Conservation (phyloP, 139 green algal genomes). For the Ulvella scutata region DNA sequence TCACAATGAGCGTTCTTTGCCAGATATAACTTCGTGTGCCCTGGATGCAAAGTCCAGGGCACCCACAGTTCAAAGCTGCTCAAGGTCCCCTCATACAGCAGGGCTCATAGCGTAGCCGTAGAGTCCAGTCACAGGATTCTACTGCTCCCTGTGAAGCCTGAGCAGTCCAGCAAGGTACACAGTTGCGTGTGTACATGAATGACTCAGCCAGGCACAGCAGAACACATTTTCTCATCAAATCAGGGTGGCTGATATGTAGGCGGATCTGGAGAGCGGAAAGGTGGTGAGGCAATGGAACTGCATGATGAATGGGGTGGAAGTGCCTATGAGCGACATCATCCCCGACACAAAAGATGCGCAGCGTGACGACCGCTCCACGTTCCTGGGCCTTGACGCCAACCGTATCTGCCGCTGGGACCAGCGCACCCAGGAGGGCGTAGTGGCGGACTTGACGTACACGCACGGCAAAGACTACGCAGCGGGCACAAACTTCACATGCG, state of each 20-base stretch:
- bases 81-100: too few relatives aligned
- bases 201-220: too few relatives aligned
- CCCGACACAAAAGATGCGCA: slow-evolving; percentile 57
- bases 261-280: slow-evolving; percentile 13
- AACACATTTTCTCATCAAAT: too few relatives aligned
- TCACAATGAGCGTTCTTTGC: too few relatives aligned
- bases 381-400: slow-evolving; percentile 83
- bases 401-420: slow-evolving; percentile 33
- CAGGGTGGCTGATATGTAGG: neutral
- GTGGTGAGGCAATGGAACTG: slow-evolving; percentile 75
- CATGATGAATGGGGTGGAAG: slow-evolving; percentile 70
- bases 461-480: slow-evolving; percentile 79
- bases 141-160: too few relatives aligned
- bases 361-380: slow-evolving; percentile 46
- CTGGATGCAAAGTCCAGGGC: too few relatives aligned
- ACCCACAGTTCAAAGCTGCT: too few relatives aligned
- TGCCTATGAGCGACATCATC: slow-evolving; percentile 49
- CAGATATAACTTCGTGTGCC: too few relatives aligned
- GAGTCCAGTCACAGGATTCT: too few relatives aligned
- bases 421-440: slow-evolving; percentile 37
- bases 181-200: too few relatives aligned
- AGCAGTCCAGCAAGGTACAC: too few relatives aligned
- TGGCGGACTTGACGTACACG: slow-evolving; percentile 34
- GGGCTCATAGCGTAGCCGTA: too few relatives aligned
- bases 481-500: slow-evolving; percentile 70